A percentile compares a stretch with the other conserved stretches of the same genome.
These are phyloP conservation scores for Neonectria coccinea DNA, from an alignment of 2,329 filamentous ascomycete genomes.

Conservation along the genomic window DNA sequence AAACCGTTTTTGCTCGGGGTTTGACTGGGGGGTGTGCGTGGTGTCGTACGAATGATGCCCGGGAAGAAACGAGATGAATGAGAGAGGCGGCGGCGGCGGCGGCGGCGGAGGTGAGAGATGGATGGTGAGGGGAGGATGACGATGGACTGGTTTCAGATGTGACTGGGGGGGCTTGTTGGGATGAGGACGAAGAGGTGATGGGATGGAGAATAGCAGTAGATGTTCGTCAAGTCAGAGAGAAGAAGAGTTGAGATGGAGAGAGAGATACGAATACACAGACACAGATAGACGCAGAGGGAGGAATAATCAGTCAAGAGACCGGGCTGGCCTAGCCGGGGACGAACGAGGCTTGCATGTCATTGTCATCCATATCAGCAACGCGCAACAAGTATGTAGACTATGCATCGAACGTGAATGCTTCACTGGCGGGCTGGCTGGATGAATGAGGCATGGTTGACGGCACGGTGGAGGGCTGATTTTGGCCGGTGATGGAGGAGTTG, in stretches of 20 bases:
- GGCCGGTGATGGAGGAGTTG: slow-evolving; percentile 10
- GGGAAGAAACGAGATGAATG: slow-evolving; percentile 1
- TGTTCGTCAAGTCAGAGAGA: neutral
- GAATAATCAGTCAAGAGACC: no score
- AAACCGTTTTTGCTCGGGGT: neutral
- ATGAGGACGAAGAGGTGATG: slow-evolving; percentile 5
- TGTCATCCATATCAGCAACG: no score
- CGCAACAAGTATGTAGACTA: no score
- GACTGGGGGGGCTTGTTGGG: slow-evolving; percentile 20
- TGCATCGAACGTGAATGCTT: no score
- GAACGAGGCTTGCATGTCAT: neutral
- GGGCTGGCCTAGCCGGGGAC: neutral
- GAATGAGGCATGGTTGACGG: slow-evolving; percentile 3
- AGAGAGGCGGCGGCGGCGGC: neutral
- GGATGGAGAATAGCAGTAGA: neutral
- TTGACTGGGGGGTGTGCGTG: neutral
- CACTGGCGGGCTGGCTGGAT: neutral
- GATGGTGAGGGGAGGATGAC: neutral
- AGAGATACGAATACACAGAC: neutral
- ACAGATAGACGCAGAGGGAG: neutral
- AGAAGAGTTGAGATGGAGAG: neutral
- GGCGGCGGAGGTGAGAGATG: neutral
- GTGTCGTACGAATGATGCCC: neutral
- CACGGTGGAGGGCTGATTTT: neutral
- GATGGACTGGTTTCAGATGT: slow-evolving; percentile 26